phyloP scores from a whole-genome alignment of 495 filamentous ascomycete species.

The Penicillium robsamsonii region DNA sequence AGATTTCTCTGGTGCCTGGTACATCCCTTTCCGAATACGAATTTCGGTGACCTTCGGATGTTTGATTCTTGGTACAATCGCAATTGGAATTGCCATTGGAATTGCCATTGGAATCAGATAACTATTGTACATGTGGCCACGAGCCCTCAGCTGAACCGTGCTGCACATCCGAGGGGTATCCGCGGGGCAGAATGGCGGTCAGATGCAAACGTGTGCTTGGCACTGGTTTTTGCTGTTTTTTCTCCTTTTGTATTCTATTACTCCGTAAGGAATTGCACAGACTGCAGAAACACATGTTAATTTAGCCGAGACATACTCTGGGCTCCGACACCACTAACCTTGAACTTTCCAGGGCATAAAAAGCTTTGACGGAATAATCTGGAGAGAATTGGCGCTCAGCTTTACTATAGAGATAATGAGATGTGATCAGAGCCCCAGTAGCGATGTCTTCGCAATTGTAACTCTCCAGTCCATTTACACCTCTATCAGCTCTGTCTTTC shows the following conservation, averaged over 20 bases:
- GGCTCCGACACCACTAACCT: background rate
- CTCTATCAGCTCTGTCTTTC: conserved; percentile 12
- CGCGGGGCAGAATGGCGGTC: conserved; percentile 11
- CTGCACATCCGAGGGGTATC: conserved; percentile 3
- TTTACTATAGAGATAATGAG: background rate
- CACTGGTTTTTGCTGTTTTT: background rate
- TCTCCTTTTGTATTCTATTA: no score
- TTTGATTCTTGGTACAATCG: no score
- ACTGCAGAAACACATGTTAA: background rate
- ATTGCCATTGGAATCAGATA: no score
- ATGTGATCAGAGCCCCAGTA: background rate
- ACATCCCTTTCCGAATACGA: conserved; percentile 1
- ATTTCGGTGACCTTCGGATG: background rate
- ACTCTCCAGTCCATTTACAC: background rate
- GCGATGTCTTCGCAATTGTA: background rate
- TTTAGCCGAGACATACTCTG: background rate
- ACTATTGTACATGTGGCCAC: no score
- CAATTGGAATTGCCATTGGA: no score
- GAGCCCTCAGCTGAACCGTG: conserved; percentile 6
- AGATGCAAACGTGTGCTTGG: background rate
- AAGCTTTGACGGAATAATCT: background rate
- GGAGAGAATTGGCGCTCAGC: background rate
- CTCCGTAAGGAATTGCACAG: background rate
- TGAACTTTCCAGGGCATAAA: background rate
- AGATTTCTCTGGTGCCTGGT: conserved; percentile 3